These are phyloP conservation scores for Penicillium mononematosum DNA, from an alignment of 495 filamentous ascomycete genomes.

Conservation along the genomic window DNA sequence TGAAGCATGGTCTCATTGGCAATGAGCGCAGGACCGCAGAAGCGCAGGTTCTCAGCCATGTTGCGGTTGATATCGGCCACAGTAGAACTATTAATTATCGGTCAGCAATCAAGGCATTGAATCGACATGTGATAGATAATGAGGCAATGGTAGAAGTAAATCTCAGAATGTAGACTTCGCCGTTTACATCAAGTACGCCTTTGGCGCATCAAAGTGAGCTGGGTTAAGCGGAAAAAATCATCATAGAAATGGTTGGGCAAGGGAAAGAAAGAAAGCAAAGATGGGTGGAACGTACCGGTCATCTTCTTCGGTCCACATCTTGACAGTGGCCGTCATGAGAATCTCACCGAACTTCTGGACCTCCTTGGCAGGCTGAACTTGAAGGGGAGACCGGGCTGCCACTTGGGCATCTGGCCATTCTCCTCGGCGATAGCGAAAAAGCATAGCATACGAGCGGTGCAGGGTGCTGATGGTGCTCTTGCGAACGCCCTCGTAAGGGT, in stretches of 20 bases:
- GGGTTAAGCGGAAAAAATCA: slow-evolving; percentile 91
- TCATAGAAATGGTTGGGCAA: slow-evolving; percentile 56
- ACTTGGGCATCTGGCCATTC: slow-evolving; percentile 72
- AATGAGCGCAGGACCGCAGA: slow-evolving; percentile 85
- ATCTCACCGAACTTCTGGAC: slow-evolving; percentile 85
- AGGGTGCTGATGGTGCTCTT: slow-evolving; percentile 86
- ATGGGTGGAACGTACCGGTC: slow-evolving; percentile 71
- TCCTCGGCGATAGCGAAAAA: slow-evolving; percentile 89
- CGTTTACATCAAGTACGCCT: slow-evolving; percentile 84
- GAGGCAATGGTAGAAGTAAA: slow-evolving; percentile 13
- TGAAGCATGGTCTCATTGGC: slow-evolving; percentile 60
- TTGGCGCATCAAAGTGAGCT: slow-evolving; percentile 95
- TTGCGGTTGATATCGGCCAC: slow-evolving; percentile 96
- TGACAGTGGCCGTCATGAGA: slow-evolving; percentile 78
- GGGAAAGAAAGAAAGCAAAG: slow-evolving; percentile 19
- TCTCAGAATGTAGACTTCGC: slow-evolving; percentile 61
- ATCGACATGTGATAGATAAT: slow-evolving; percentile 10
- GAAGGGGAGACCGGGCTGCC: slow-evolving; percentile 82
- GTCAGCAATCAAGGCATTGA: slow-evolving; percentile 37
- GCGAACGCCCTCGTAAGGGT: slow-evolving; percentile 89
- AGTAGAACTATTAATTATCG: slow-evolving; percentile 58
- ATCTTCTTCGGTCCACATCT: slow-evolving; percentile 82
- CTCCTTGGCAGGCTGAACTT: slow-evolving; percentile 70
- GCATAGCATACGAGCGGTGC: slow-evolving; percentile 88
- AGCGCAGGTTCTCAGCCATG: slow-evolving; percentile 87